Evolutionary conservation across 495 filamentous ascomycete species (phyloP).

Genomic region (Thermochaetoides thermophila): DNA sequence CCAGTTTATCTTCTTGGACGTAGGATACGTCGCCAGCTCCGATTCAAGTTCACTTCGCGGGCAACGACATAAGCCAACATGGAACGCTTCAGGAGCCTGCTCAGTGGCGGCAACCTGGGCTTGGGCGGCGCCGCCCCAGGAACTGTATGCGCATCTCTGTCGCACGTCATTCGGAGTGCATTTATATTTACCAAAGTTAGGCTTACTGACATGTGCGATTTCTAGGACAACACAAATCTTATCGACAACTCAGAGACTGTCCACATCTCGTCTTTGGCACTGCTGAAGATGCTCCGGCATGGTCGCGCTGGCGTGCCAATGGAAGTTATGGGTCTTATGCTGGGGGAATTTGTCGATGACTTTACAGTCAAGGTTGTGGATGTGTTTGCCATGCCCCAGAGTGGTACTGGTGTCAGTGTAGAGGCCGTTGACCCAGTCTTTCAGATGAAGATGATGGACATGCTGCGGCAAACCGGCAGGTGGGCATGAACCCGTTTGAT

Average conservation of each 20-base stretch:
- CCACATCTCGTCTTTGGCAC: conserved; percentile 92
- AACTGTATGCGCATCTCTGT: conserved; percentile 42
- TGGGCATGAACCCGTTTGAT: conserved; percentile 32
- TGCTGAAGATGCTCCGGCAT: conserved; percentile 96
- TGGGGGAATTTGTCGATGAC: conserved; percentile 97
- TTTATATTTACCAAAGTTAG: background rate
- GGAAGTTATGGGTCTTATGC: conserved; percentile 99
- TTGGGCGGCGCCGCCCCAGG: conserved; percentile 51
- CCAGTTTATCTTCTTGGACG: no score
- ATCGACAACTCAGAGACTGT: conserved; percentile 99
- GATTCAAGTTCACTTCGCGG: background rate
- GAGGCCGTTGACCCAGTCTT: conserved; percentile 97
- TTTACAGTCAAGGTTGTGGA: conserved; percentile 96
- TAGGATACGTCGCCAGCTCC: no score
- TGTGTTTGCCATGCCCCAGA: conserved; percentile 99
- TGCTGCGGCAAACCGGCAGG: conserved; percentile 93
- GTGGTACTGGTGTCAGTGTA: conserved; percentile 93
- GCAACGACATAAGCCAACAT: conserved; percentile 28
- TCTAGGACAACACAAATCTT: conserved; percentile 67
- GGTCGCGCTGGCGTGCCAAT: conserved; percentile 95
- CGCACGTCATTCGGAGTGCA: background rate
- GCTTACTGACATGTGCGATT: conserved; percentile 1
- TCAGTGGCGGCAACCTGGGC: conserved; percentile 71
- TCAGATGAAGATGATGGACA: conserved; percentile 99
- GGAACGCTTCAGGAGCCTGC: conserved; percentile 78